Base-by-base conservation (phyloP, 1,284 basidiomycete genomes). In the Bondarzewia mesenterica region DNA sequence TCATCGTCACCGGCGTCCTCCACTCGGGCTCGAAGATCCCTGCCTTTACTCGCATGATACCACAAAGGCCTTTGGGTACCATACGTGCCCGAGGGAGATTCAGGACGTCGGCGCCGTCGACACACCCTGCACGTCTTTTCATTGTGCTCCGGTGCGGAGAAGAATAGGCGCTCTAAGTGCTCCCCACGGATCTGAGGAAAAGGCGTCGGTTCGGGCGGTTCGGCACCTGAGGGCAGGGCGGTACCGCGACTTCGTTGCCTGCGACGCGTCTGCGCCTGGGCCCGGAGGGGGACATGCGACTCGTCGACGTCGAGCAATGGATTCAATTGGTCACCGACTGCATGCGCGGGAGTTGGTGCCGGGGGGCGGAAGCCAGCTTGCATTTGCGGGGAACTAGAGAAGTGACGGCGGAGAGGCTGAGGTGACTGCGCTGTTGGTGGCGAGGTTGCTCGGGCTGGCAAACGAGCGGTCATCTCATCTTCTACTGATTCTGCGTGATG, bases 181-280 rank as follows among this genome's bases (percentile, higher is more conserved):
- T 78, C 78, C 8, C 87, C 85, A 14, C 82, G 78, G 44, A 93
- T 91, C 52, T 81, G 79, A 1, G 90, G 90, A 69, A 93, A 91
- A 0, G 89, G 84, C 1, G 80, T 72, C 36, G 62, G 58, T 1
- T 41, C 45, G 23, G 42, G 46, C 2, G 46, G 27, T 5, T 47
- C 18, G 2, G 47, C 42, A 16, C 45, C 47, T 32, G 29, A 32
- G 5, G 48, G 52, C 4, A 37, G 45, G 14, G 51, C 44, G 7
- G 51, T 49, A 20, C 32, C 22, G 41, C 37, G 37, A 16, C 18
- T 15, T 5, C 36, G 42, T 54, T 52, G 18, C 42, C 42, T 35
- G 44, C 50, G 6, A 45, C 27, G 27, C 35, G 47, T 21, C 46
- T 46, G 8, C 42, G 20, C 27, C 20, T 48, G 1, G 50, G 51